Evolutionary conservation across 1,284 basidiomycete genomes (phyloP), one percentile per base, ranked within the genome.

Genomic region (Trichosporon sp.): DNA sequence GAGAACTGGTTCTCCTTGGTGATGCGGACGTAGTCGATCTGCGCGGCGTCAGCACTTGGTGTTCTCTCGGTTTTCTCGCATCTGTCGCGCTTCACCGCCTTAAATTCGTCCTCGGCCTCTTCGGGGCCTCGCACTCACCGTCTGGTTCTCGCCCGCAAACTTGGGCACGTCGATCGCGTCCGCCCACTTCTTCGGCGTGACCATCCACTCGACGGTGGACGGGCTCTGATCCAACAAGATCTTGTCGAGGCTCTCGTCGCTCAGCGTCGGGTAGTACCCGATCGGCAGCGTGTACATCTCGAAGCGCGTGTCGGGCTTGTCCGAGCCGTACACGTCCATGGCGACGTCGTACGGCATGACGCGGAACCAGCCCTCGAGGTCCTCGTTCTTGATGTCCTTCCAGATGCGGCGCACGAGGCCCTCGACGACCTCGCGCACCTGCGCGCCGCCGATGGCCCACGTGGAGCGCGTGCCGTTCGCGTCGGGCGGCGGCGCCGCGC

Each of bases 231-330:
- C 81, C 15, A 82, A 67, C 64, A 83, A 67, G 65, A 83, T 73
- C 70, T 77, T 77, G 74, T 83, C 82, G 35, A 83, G 74, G 21
- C 74, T 73, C 25, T 71, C 77, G 65, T 83, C 82, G 12, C 78
- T 76, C 9, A 83, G 71, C 11, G 79, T 73, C 2, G 81, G 81
- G 69, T 83, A 83, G 70, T 83, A 83, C 0, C 80, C 80, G 65
- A 83, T 82, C 3, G 82, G 82, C 9, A 83, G 73, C 2, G 82
- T 83, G 80, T 93, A 89, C 73, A 95, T 87, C 62, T 88, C 89
- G 83, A 92, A 95, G 66, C 95, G 88, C 64, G 90, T 89, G 82
- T 98, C 95, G 44, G 95, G 95, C 85, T 98, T 98, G 85, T 98
- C 95, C 64, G 92, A 93, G 9, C 95, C 95, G 86, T 90, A 98